These are phyloP conservation scores for Mycena rebaudengoi DNA, from an alignment of 768 basidiomycete species.

Conservation along the genomic window DNA sequence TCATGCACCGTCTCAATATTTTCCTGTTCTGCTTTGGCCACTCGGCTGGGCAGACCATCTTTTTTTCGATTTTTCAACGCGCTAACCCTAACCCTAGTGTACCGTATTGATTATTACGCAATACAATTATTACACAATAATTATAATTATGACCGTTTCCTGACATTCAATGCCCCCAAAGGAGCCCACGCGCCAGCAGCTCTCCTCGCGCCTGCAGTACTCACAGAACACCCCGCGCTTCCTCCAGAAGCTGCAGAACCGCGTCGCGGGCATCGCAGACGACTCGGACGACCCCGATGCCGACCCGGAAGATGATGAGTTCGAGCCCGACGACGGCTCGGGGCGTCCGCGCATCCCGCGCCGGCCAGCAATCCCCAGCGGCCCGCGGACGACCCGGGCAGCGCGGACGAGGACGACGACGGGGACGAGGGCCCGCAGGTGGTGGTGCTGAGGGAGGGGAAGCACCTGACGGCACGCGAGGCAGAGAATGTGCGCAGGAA, in stretches of 20 bases:
- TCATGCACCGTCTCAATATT: no score
- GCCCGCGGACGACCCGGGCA: conserved; percentile 71
- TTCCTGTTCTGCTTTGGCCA: no score
- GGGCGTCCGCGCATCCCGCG: conserved; percentile 79
- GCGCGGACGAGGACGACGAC: conserved; percentile 76
- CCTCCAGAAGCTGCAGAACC: conserved; percentile 62
- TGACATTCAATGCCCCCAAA: conserved; percentile 64
- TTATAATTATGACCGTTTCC: no score
- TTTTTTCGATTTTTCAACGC: no score
- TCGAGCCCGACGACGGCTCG: conserved; percentile 67
- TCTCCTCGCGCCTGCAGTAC: conserved; percentile 77
- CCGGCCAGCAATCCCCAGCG: conserved; percentile 77
- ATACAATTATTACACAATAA: no score
- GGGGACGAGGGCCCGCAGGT: conserved; percentile 88
- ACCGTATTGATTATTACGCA: no score
- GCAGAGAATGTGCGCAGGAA: conserved; percentile 79
- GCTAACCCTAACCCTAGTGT: no score
- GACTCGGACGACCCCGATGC: no score
- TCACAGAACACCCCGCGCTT: conserved; percentile 58
- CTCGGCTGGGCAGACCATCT: no score
- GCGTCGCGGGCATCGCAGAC: conserved; percentile 60
- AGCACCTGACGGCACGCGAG: conserved; percentile 82
- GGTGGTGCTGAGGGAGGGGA: conserved; percentile 88
- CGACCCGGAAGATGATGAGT: conserved; percentile 58
- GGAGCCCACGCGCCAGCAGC: conserved; percentile 76